Conservation (phyloP, 1,139 yeast species). For the Hemisphaericaspora subhashii region DNA sequence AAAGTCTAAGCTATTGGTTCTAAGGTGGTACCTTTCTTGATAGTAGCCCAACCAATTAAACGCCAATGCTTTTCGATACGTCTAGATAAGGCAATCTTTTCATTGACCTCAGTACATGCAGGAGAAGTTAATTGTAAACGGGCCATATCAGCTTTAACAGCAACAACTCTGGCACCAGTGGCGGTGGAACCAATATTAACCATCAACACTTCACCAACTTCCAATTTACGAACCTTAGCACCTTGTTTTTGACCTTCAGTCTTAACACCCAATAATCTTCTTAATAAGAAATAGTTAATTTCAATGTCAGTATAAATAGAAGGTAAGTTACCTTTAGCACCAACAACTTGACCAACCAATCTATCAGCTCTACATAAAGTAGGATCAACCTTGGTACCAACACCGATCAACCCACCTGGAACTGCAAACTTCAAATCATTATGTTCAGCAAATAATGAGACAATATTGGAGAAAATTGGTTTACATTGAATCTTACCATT, state of each 20-base stretch:
- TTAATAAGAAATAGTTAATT: slow-evolving; percentile 92
- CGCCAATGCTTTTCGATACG: slow-evolving; percentile 99
- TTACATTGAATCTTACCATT: slow-evolving; percentile 92
- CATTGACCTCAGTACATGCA: slow-evolving; percentile 97
- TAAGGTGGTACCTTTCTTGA: slow-evolving; percentile 89
- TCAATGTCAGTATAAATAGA: slow-evolving; percentile 96
- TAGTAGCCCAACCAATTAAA: slow-evolving; percentile 99
- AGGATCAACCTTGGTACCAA: slow-evolving; percentile 98
- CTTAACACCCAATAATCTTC: slow-evolving; percentile 97
- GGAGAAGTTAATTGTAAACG: slow-evolving; percentile 95
- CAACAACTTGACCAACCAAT: slow-evolving; percentile 98
- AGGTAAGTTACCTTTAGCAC: slow-evolving; percentile 94
- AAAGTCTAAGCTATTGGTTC: slow-evolving; percentile 54
- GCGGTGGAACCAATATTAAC: slow-evolving; percentile 99
- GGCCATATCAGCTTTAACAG: slow-evolving; percentile 99
- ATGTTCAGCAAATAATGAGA: slow-evolving; percentile 94
- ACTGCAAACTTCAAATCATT: slow-evolving; percentile 98
- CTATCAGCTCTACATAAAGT: slow-evolving; percentile 99
- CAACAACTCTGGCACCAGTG: slow-evolving; percentile 97
- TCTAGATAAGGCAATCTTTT: slow-evolving; percentile 97
- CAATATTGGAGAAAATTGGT: slow-evolving; percentile 92
- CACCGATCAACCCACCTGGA: slow-evolving; percentile 99
- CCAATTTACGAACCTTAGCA: slow-evolving; percentile 93
- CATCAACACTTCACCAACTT: slow-evolving; percentile 95
- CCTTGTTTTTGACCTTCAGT: slow-evolving; percentile 95